A percentile compares a stretch with the other conserved stretches of the same genome.
Evolutionary conservation across 768 basidiomycete genomes (phyloP).

Genomic region (Russula emetica): DNA sequence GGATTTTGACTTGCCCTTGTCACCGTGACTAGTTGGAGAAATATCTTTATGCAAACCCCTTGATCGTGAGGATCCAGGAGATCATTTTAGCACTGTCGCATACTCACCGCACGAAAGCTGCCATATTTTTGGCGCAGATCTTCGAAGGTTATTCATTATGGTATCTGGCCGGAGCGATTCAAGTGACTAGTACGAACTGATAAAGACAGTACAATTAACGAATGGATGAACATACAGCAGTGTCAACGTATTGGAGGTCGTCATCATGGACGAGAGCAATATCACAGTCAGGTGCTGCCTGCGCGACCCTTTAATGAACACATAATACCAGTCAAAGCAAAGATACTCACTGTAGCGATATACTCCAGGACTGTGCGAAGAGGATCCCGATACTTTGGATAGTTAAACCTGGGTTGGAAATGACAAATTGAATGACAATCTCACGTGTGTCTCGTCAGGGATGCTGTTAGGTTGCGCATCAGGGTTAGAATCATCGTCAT

Average conservation of each 20-base stretch:
- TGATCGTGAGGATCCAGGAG: not conserved
- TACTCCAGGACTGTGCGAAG: constrained; percentile 2
- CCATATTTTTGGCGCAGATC: not conserved
- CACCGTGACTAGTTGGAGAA: not conserved
- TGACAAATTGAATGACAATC: too few species aligned
- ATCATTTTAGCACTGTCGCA: not conserved
- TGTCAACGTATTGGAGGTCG: not conserved
- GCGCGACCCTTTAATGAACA: not conserved
- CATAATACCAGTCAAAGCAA: not conserved
- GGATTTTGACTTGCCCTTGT: not conserved
- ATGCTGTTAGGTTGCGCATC: not conserved
- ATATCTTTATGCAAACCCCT: not conserved
- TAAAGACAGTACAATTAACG: not conserved
- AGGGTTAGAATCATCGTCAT: not conserved
- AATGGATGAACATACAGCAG: not conserved
- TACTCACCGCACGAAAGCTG: not conserved
- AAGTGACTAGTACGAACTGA: not conserved
- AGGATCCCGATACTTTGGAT: constrained; percentile 2
- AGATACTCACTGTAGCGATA: not conserved
- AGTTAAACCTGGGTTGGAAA: not conserved
- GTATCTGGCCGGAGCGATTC: not conserved
- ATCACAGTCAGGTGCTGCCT: constrained; percentile 3
- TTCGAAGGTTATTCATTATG: not conserved
- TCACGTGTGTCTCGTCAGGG: not conserved
- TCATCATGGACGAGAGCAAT: constrained; percentile 2